Evolutionary conservation across 228 moss, liverwort and hornwort genomes (phyloP), one percentile per base, ranked within the genome.

Genomic region (Sphagnum fallax): DNA sequence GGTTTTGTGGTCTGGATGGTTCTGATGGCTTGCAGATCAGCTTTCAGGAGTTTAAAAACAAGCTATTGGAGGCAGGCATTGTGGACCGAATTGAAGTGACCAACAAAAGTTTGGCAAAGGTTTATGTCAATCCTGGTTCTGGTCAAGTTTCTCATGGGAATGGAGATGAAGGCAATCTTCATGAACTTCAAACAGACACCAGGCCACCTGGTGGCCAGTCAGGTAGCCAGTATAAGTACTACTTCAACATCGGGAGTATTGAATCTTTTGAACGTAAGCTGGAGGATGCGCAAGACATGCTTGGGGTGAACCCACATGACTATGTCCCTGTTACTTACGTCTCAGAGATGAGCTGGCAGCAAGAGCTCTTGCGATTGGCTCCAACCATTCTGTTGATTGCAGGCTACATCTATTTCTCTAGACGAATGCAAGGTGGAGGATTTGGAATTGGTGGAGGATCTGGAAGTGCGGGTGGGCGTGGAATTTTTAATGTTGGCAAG

Each of bases 271-370:
- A 98, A 80, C 90, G 98, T 7, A 98, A 98, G 81, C 70, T 98
- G 73, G 98, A 98, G 77, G 94, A 98, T 78, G 91, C 98, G 59
- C 98, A 98, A 72, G 94, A 93, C 74, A 84, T 84, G n/a, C 74
- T 98, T 60, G 93, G 90, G 75, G 90, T 84, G 53, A 89, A 98
- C 73, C 86, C 94, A 52, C 98, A 79, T 71, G 94, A 98, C 69
- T 93, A 98, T 70, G 90, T 98, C 79, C 93, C 98, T 63, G 98
- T 98, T 14, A 98, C 98, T 53, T 98, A 94, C 48, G 92, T 98
- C 16, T 91, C 93, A 51, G 93, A 98, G 77, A 84, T 98, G 88
- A 98, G 98, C 77, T 98, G 98, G 98, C 98, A 98, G 80, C 93
- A 98, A 83, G 98, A 98, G 82, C 82, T 98, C 60, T 64, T 98